phyloP scores from a whole-genome alignment of 257 asterid genomes.

The Verbena officinalis region DNA sequence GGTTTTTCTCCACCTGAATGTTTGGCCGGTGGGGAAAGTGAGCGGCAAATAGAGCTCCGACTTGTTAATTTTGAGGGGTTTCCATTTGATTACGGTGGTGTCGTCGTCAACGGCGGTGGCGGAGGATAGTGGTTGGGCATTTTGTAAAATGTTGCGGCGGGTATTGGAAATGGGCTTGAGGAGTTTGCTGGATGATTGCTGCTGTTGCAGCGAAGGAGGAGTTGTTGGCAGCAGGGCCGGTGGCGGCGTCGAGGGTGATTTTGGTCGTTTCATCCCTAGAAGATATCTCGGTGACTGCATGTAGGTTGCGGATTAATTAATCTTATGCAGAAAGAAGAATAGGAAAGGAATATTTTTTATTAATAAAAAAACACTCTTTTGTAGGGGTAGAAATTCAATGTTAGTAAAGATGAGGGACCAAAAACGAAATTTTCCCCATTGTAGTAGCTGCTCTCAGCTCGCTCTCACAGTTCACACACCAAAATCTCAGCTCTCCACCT shows the following conservation, averaged over 20 bases:
- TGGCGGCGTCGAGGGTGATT: conserved; percentile 37
- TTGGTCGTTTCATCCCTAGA: conserved; percentile 40
- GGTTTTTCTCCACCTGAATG: conserved; percentile 89
- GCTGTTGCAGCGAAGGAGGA: conserved; percentile 47
- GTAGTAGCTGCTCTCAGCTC: too few species aligned
- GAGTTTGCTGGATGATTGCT: conserved; percentile 35
- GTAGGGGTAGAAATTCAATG: background rate
- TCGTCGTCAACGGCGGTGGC: conserved; percentile 29
- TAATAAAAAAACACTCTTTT: too few species aligned
- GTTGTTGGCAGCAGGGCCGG: conserved; percentile 36
- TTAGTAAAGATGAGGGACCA: background rate
- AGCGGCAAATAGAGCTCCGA: conserved; percentile 87
- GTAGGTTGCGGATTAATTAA: conserved; percentile 5
- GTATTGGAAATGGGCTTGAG: conserved; percentile 39
- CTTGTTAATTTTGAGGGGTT: conserved; percentile 57
- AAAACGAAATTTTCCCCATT: background rate
- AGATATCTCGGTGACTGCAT: conserved; percentile 33
- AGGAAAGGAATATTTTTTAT: too few species aligned
- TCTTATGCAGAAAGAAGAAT: too few species aligned
- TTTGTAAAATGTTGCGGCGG: conserved; percentile 50
- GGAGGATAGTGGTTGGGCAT: conserved; percentile 37
- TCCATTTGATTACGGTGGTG: conserved; percentile 45
- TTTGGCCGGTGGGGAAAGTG: conserved; percentile 97
- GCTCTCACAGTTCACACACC: too few species aligned
- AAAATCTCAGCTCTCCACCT: too few species aligned